Evolutionary conservation across 2,329 filamentous ascomycete genomes (phyloP).

Genomic region (Alternaria sp.): DNA sequence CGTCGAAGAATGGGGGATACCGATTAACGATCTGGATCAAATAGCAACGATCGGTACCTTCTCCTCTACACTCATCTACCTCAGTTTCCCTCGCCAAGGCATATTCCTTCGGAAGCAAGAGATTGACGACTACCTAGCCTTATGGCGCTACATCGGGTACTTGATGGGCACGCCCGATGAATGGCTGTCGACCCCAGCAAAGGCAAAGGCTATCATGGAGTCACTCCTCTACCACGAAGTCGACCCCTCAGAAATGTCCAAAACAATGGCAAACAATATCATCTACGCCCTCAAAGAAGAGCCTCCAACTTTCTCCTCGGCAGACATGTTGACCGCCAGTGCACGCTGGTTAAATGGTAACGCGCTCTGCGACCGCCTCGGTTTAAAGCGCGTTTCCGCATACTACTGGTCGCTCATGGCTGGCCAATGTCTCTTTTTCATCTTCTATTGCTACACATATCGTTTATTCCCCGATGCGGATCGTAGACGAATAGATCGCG

Average conservation of each 20-base stretch:
- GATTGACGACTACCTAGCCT: constrained; percentile 73
- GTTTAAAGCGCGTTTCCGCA: constrained; percentile 63
- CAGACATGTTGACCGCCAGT: constrained; percentile 73
- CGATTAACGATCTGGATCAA: constrained; percentile 79
- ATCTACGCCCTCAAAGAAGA: constrained; percentile 72
- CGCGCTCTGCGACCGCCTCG: constrained; percentile 67
- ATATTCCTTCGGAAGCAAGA: constrained; percentile 71
- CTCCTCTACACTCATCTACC: constrained; percentile 71
- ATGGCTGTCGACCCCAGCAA: constrained; percentile 64
- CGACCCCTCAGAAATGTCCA: constrained; percentile 68
- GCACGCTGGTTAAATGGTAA: constrained; percentile 76
- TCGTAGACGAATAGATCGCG: constrained; percentile 60
- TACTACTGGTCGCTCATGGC: constrained; percentile 70
- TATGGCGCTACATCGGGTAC: constrained; percentile 79
- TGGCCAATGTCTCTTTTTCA: constrained; percentile 74
- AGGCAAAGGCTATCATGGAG: constrained; percentile 72
- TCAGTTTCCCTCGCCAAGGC: constrained; percentile 76
- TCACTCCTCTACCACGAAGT: constrained; percentile 73
- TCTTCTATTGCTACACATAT: constrained; percentile 62
- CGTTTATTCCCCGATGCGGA: constrained; percentile 61
- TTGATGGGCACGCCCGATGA: constrained; percentile 74
- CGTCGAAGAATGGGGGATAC: constrained; percentile 66
- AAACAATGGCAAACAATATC: constrained; percentile 77
- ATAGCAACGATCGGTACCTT: constrained; percentile 78
- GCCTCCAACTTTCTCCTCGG: constrained; percentile 71